phyloP scores from a whole-genome alignment of 192 early-diverging fungal species.

The Diversispora epigaea region DNA sequence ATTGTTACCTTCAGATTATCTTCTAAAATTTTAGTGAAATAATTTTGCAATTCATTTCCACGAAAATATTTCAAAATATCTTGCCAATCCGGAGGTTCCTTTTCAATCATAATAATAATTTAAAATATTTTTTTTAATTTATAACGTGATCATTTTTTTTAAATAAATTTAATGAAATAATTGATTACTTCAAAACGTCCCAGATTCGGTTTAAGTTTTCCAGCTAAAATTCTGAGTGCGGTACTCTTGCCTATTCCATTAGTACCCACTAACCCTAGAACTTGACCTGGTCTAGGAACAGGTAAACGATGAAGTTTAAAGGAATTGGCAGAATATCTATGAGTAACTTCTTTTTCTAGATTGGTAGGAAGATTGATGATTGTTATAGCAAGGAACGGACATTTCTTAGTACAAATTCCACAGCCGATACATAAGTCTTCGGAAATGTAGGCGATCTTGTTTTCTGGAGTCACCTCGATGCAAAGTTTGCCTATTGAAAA shows the following conservation, averaged over 20 bases:
- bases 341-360: conserved; percentile 90
- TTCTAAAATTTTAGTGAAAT: conserved; percentile 96
- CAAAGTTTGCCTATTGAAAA: conserved; percentile 77
- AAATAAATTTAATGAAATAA: background rate
- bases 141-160: background rate
- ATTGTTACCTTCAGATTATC: conserved; percentile 78
- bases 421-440: conserved; percentile 98
- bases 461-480: conserved; percentile 84
- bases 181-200: conserved; percentile 65
- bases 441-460: conserved; percentile 91
- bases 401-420: conserved; percentile 97
- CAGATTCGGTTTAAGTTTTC: conserved; percentile 95
- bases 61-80: conserved; percentile 96
- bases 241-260: conserved; percentile 96
- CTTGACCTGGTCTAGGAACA: conserved; percentile 93
- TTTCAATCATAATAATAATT: background rate
- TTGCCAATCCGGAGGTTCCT: conserved; percentile 89
- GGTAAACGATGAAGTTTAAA: conserved; percentile 98
- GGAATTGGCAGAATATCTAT: conserved; percentile 94
- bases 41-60: conserved; percentile 97
- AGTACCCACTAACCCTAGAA: conserved; percentile 95
- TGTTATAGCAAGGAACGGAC: conserved; percentile 92
- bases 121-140: background rate
- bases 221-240: conserved; percentile 90
- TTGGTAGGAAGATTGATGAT: conserved; percentile 98